phyloP scores from a whole-genome alignment of 441 rosid species.

The Euphorbia corollata region DNA sequence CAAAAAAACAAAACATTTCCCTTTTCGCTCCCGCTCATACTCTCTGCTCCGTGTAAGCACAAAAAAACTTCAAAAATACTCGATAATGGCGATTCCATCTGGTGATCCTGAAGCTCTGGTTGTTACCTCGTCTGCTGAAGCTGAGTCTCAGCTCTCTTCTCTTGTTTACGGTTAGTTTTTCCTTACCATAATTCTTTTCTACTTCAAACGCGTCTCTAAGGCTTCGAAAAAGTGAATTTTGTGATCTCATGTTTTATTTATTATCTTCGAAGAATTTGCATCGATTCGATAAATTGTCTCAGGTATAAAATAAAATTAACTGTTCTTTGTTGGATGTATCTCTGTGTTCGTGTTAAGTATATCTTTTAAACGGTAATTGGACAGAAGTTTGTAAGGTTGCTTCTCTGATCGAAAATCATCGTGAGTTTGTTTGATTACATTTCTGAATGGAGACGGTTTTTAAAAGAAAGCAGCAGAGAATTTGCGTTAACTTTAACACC shows the following conservation, averaged over 20 bases:
- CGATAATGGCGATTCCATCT: constrained; percentile 45
- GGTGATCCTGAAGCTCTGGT: constrained; percentile 28
- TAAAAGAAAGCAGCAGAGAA: not conserved
- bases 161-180: constrained; percentile 51
- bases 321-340: not conserved
- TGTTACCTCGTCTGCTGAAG: constrained; percentile 26
- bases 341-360: too few relatives aligned
- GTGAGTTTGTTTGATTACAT: not conserved
- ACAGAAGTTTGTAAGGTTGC: not conserved
- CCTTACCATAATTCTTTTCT: not conserved
- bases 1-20: too few relatives aligned
- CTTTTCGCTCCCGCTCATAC: not conserved
- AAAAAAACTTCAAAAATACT: not conserved
- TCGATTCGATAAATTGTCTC: not conserved
- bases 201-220: not conserved
- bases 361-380: too few relatives aligned
- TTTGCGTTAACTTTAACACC: not conserved
- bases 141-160: constrained; percentile 62
- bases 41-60: not conserved
- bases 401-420: not conserved
- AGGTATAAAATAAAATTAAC: not conserved
- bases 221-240: not conserved
- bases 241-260: not conserved
- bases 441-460: not conserved
- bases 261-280: not conserved